These are phyloP conservation scores for Isabelozyma heimii DNA, from an alignment of 805 yeast genomes.

Conservation along the genomic window DNA sequence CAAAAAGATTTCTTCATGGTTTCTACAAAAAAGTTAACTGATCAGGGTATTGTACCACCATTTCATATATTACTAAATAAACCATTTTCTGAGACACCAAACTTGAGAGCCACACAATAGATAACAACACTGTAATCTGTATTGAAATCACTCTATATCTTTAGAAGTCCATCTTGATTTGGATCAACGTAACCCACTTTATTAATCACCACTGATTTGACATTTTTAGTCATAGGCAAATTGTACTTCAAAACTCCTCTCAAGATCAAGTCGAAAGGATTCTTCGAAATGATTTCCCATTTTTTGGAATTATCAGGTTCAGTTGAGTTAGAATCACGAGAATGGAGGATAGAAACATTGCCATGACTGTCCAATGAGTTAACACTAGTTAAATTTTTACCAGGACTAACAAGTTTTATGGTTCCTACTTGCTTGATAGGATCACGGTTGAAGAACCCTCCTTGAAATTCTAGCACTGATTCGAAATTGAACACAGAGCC, in stretches of 20 bases:
- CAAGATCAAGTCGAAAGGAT: constrained; percentile 83
- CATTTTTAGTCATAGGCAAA: constrained; percentile 56
- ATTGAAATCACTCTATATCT: not conserved
- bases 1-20: too few species aligned
- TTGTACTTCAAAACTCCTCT: constrained; percentile 79
- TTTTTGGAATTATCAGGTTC: constrained; percentile 45
- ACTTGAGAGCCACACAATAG: not conserved
- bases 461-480: constrained; percentile 69
- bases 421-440: constrained; percentile 61
- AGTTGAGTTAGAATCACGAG: constrained; percentile 10
- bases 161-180: constrained; percentile 1
- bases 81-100: too few species aligned
- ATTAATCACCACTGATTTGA: constrained; percentile 60
- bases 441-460: constrained; percentile 70
- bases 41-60: not conserved
- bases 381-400: constrained; percentile 41
- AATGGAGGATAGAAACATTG: not conserved
- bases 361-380: not conserved
- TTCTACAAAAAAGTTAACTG: not conserved
- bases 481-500: constrained; percentile 70
- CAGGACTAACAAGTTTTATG: constrained; percentile 72
- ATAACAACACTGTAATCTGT: not conserved
- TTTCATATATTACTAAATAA: not conserved
- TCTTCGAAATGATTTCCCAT: constrained; percentile 72
- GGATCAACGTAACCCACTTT: constrained; percentile 60